Base-by-base conservation (phyloP, 495 filamentous ascomycete genomes). In the Hypomontagnella monticulosa region DNA sequence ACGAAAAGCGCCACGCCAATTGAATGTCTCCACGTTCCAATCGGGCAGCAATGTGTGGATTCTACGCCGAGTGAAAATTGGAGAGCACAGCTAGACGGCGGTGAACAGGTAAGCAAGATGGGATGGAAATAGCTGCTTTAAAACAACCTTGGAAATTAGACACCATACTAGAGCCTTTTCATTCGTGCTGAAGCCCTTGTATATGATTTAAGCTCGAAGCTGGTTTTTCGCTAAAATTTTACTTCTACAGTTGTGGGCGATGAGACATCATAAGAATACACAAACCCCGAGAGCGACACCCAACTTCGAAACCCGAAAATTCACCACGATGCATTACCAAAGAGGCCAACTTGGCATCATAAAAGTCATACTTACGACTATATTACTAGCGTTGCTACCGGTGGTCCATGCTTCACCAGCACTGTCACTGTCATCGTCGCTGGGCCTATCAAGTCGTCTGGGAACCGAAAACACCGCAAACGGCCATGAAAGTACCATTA, bases 31-130 rank as follows among this genome's bases (percentile, higher is more conserved):
- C 62, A 70, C 67, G 62, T 70, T 57, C 41, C 20, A 15, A 30
- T 61, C 61, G 66, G 61, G 66, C 51, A 69, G 42, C 61, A 67
- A 57, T 48, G 40, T 18, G 32, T 23, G 36, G 38, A 59, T 14
- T 19, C 19, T 37, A 43, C 20, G 47, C 46, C 57, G 38, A 51
- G 37, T 57, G 20, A 4, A 30, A 47, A 34, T 27, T 40, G 41
- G 50, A 48, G 9, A 47, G 58, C 48, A 46, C 44, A 55, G 12
- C 9, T 23, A n/a, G 9, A 40, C 30, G 15, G 49, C 58, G 41
- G 49, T 54, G 58, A 55, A 40, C 38, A 15, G 34, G 20, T n/a
- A 19, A 15, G 36, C 23, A 14, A 23, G 18, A 43, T 43, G 2
- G 6, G 23, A 27, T 27, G 23, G 23, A 27, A 27, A 27, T 27